Evolutionary conservation across 495 filamentous ascomycete genomes (phyloP).

Genomic region (Daldinia vernicosa): DNA sequence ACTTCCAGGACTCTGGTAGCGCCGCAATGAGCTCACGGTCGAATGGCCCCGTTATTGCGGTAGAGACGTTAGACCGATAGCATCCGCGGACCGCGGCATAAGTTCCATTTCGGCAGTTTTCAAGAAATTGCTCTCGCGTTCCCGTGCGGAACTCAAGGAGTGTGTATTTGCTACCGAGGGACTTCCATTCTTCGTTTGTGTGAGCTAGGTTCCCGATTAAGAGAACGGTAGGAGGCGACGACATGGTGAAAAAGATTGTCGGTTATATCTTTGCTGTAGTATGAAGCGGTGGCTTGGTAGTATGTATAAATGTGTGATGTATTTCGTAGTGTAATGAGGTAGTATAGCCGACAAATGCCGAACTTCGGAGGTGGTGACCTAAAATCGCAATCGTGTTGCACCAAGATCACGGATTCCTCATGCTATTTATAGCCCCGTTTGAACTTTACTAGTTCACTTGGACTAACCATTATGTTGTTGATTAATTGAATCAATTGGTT

Average conservation of each 20-base stretch:
- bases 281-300: too few relatives aligned
- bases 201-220: conserved; percentile 67
- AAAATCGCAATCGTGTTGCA: background rate
- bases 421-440: background rate
- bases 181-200: conserved; percentile 62
- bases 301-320: too few relatives aligned
- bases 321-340: too few relatives aligned
- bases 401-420: background rate
- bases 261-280: too few relatives aligned
- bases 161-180: conserved; percentile 60
- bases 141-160: conserved; percentile 59
- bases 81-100: conserved; percentile 72
- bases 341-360: background rate
- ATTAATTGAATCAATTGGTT: too few relatives aligned
- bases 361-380: background rate
- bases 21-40: conserved; percentile 71
- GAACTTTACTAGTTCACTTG: background rate
- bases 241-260: background rate
- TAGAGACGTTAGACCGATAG: conserved; percentile 81
- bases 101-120: conserved; percentile 73
- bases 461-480: background rate
- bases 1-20: conserved; percentile 74
- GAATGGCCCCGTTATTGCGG: conserved; percentile 71
- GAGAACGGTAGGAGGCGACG: conserved; percentile 55
- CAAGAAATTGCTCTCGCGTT: conserved; percentile 69